Evolutionary conservation across 106 monocot genomes (phyloP).

Genomic region (Dendrobium catenatum): DNA sequence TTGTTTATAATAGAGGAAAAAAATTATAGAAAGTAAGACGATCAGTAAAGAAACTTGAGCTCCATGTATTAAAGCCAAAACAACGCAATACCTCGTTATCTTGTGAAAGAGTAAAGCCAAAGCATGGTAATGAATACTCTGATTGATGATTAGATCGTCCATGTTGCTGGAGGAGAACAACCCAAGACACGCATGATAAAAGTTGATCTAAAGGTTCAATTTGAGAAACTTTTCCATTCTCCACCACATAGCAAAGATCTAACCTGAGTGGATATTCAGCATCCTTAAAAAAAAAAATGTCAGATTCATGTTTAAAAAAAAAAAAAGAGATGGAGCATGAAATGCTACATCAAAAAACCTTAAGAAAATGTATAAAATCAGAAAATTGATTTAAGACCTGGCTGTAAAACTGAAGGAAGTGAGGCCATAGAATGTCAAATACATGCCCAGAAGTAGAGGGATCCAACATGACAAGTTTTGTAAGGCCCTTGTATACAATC

Average conservation of each 20-base stretch:
- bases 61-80: constrained; percentile 6
- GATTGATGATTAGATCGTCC: constrained; percentile 36
- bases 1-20: constrained; percentile 12
- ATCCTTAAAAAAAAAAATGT: constrained; percentile 39
- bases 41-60: background rate
- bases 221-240: constrained; percentile 46
- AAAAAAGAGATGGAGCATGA: background rate
- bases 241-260: constrained; percentile 62
- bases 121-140: constrained; percentile 53
- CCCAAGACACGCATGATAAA: constrained; percentile 70
- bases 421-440: constrained; percentile 87
- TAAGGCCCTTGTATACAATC: constrained; percentile 59
- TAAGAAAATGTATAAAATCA: background rate
- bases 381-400: constrained; percentile 34
- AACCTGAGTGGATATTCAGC: constrained; percentile 38
- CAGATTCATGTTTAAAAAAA: background rate
- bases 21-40: background rate
- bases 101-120: constrained; percentile 81
- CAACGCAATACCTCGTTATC: constrained; percentile 60
- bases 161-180: constrained; percentile 65
- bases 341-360: background rate
- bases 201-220: constrained; percentile 75
- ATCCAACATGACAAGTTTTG: constrained; percentile 64
- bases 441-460: constrained; percentile 42
- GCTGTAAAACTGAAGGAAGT: constrained; percentile 63